phyloP scores from a whole-genome alignment of 1,284 basidiomycete genomes.

The Peniophora sp. region DNA sequence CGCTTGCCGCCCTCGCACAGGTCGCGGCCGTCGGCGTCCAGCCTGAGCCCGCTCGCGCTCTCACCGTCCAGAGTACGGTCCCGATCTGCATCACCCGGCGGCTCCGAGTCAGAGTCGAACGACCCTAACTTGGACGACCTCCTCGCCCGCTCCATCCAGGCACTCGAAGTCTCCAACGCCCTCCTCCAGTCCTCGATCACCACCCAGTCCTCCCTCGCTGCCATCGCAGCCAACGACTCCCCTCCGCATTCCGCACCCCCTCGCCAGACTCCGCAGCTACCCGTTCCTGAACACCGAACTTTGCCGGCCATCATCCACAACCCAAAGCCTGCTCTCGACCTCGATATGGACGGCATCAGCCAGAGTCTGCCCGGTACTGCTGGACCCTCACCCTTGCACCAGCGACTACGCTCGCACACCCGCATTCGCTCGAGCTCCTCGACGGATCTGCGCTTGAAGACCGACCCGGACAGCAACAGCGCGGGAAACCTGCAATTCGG shows the following conservation, averaged over 20 bases:
- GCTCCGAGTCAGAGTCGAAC: constrained; percentile 11
- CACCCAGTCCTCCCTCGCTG: constrained; percentile 53
- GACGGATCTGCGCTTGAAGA: constrained; percentile 3
- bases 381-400: constrained; percentile 10
- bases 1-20: constrained; percentile 12
- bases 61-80: constrained; percentile 12
- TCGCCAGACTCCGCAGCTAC: background rate
- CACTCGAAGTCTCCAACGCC: constrained; percentile 74
- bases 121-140: constrained; percentile 62
- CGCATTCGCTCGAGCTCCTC: constrained; percentile 7
- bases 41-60: constrained; percentile 14
- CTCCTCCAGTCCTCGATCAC: constrained; percentile 66
- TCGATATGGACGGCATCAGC: constrained; percentile 16
- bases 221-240: constrained; percentile 30
- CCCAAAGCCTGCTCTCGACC: constrained; percentile 39
- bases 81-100: constrained; percentile 4
- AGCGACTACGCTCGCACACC: constrained; percentile 1
- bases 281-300: constrained; percentile 30
- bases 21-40: constrained; percentile 13
- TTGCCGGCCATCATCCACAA: constrained; percentile 25
- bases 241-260: constrained; percentile 14
- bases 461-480: background rate
- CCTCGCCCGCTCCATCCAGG: constrained; percentile 71
- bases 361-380: constrained; percentile 8
- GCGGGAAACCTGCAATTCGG: constrained; percentile 29